Evolutionary conservation across 345 rosid species (phyloP).

Genomic region (Theobroma cacao): DNA sequence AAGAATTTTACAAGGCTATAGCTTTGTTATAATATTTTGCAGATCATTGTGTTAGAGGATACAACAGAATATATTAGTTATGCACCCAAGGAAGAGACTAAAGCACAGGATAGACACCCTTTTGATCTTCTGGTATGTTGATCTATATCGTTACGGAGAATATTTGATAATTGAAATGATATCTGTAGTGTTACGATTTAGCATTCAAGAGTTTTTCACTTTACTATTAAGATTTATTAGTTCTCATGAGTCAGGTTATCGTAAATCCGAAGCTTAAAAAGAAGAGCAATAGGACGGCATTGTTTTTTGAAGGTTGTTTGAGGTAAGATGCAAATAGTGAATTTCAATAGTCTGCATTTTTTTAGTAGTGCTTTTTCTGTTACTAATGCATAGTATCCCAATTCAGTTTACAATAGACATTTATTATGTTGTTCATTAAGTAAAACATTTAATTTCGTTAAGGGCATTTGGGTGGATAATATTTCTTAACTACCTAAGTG

Average conservation of each 20-base stretch:
- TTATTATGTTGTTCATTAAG: not conserved
- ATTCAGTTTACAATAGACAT: not conserved
- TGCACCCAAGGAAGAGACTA: slow-evolving; percentile 66
- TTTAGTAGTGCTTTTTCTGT: not conserved
- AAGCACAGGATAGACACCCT: slow-evolving; percentile 67
- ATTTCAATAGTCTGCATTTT: not conserved
- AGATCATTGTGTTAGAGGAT: slow-evolving; percentile 93
- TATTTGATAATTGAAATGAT: not conserved
- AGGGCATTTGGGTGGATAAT: not conserved
- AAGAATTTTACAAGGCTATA: not conserved
- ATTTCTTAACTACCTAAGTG: not conserved
- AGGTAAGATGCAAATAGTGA: slow-evolving; percentile 36
- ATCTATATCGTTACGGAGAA: not conserved
- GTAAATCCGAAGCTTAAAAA: slow-evolving; percentile 72
- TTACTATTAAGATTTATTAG: slow-evolving; percentile 23
- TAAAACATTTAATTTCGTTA: not conserved
- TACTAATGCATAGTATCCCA: not conserved
- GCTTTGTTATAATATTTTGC: slow-evolving; percentile 14
- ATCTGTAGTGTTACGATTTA: not conserved
- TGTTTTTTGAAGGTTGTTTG: slow-evolving; percentile 84
- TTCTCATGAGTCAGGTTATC: slow-evolving; percentile 63
- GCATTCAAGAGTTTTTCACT: slow-evolving; percentile 19
- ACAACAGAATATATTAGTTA: slow-evolving; percentile 75
- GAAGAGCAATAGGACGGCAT: slow-evolving; percentile 62
- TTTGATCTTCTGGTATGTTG: slow-evolving; percentile 81